These are phyloP conservation scores for Puccinia polysora DNA, from an alignment of 1,284 basidiomycete genomes.

Conservation along the genomic window DNA sequence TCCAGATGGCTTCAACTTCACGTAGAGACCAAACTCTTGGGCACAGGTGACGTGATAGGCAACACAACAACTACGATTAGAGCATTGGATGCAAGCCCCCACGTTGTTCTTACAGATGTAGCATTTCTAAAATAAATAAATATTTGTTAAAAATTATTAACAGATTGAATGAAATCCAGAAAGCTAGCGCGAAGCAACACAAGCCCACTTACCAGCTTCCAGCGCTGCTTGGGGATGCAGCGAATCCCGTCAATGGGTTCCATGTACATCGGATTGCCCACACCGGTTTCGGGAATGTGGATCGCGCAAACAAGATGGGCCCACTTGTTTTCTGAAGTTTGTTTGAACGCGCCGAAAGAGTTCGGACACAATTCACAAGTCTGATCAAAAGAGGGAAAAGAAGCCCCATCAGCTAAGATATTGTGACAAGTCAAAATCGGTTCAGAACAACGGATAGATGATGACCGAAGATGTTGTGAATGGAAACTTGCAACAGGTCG, in stretches of 20 bases:
- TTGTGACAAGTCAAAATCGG: too few species aligned
- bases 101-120: slow-evolving; percentile 72
- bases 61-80: slow-evolving; percentile 80
- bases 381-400: slow-evolving; percentile 55
- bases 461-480: slow-evolving; percentile 11
- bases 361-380: slow-evolving; percentile 90
- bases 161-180: slow-evolving; percentile 1
- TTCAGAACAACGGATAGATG: slow-evolving; percentile 6
- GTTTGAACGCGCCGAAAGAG: slow-evolving; percentile 97
- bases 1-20: slow-evolving; percentile 56
- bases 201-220: slow-evolving; percentile 74
- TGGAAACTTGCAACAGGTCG: slow-evolving; percentile 72
- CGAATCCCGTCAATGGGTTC: slow-evolving; percentile 92
- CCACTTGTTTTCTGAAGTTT: slow-evolving; percentile 89
- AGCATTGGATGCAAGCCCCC: slow-evolving; percentile 96
- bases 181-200: not conserved
- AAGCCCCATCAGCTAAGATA: not conserved
- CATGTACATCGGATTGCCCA: slow-evolving; percentile 95
- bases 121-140: slow-evolving; percentile 64
- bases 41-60: slow-evolving; percentile 97
- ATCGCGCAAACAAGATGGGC: slow-evolving; percentile 94
- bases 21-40: slow-evolving; percentile 69
- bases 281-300: slow-evolving; percentile 92
- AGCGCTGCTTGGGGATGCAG: slow-evolving; percentile 79
- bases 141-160: not conserved